Percentiles rank a stretch among this genome's conserved stretches.
Evolutionary conservation across 2,329 filamentous ascomycete species (phyloP).

Genomic region (Claviceps digitariae): DNA sequence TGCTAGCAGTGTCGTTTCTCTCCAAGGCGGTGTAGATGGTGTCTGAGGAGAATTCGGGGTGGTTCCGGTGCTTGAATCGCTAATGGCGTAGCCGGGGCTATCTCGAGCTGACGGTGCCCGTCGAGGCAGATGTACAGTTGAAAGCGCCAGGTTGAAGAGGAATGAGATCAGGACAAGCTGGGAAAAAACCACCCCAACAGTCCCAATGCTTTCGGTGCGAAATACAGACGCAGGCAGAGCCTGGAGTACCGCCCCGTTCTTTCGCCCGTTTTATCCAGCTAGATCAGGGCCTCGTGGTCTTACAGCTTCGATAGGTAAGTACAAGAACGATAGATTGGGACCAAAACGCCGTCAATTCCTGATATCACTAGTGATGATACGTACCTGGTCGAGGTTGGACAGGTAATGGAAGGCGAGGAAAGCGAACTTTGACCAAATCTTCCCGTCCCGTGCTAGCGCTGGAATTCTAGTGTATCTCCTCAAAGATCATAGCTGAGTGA

Average conservation of each 20-base stretch:
- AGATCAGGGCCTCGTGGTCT: background rate
- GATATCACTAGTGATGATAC: background rate
- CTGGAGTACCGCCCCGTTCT: background rate
- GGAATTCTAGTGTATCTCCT: background rate
- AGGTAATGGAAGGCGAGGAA: background rate
- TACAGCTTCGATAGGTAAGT: background rate
- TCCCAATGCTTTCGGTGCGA: slow-evolving; percentile 11
- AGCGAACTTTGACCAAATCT: background rate
- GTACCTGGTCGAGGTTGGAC: background rate
- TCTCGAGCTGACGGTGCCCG: slow-evolving; percentile 19
- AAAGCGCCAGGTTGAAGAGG: slow-evolving; percentile 20
- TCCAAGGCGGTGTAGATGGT: slow-evolving; percentile 21
- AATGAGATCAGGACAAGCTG: slow-evolving; percentile 17
- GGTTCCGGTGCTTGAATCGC: slow-evolving; percentile 20
- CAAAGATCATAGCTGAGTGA: background rate
- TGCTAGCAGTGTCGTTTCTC: slow-evolving; percentile 11
- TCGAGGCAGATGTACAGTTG: slow-evolving; percentile 21
- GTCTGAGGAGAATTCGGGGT: slow-evolving; percentile 22
- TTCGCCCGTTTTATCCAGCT: background rate
- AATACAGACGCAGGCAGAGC: slow-evolving; percentile 2
- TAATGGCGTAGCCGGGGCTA: slow-evolving; percentile 18
- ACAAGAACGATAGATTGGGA: background rate
- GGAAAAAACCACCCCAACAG: slow-evolving; percentile 21
- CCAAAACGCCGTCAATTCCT: too few relatives aligned
- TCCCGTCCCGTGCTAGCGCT: background rate